Base-by-base conservation (phyloP, 441 rosid species). In the Sinapis alba region DNA sequence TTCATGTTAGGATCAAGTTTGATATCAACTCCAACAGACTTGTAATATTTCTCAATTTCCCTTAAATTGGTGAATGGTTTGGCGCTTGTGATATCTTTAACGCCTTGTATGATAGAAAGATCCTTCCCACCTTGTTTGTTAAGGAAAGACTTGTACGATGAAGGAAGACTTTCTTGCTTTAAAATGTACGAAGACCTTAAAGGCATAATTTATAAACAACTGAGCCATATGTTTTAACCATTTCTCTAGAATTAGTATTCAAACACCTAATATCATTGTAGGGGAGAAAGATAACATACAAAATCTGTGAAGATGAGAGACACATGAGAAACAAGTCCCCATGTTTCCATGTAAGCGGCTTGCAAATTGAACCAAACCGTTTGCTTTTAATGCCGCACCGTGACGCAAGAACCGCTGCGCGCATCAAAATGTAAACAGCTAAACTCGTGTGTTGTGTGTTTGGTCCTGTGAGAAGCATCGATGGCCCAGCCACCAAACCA, bases 341-440 rank as follows among this genome's bases (percentile, higher is more conserved):
- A 56, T 94, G 98, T 86, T 89, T 92, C 99, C 99, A 94, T 45
- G 99, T 89, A 72, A 94, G 98, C 26, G 99, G 99, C 79, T 88
- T 89, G 77, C 98, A 94, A 12, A 85, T 65, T 41, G 72, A 78
- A 71, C 94, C 96, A 68, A 94, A 89, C 56, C 85, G 88, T 64
- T 85, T 86, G 79, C 99, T 94, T 67, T 94, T 94, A 71, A 94
- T 92, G 13, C 99, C 99, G 58, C 98, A 94, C 0, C 96, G 93
- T 0, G 96, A 89, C 6, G 97, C 98, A 79, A 95, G 86, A 9
- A 95, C 99, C 6, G 94, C 87, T 10, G 99, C 99, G 10, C 93
- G 96, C 94, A 95, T 89, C 57, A 95, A 80, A 75, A 92, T 90
- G 82, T 95, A 95, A 41, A 92, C 83, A 61, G 98, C 93, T 81